Base-by-base conservation (phyloP, 148 eudicot genomes). In the Camellia japonica region DNA sequence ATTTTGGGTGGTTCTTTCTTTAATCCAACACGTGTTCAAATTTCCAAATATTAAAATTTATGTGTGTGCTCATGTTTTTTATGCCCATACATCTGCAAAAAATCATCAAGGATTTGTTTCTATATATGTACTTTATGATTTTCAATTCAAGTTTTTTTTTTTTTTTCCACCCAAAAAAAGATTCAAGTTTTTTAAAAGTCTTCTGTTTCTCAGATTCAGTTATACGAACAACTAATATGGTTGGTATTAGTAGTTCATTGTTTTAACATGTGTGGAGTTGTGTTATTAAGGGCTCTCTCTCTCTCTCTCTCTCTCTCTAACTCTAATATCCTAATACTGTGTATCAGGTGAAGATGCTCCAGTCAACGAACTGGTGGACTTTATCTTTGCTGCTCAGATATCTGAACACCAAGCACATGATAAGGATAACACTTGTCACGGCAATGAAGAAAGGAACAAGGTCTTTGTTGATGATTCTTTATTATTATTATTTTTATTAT, bases 351-450 rank as follows among this genome's bases (percentile, higher is more conserved):
- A 80, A 78, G 79, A 81, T 87, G 94, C 98, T 84, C 89, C 92
- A 59, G 75, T 96, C 47, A 71, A 80, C 85, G 92, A 91, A 78
- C 80, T 93, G 19, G 93, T 96, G 78, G 99, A 96, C 87, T 89
- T 91, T 84, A 93, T 96, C 61, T 82, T 87, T 79, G 99, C 99
- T 81, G 90, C 97, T 78, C 90, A 90, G 84, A 86, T 96, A 68
- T 97, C 98, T 80, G 88, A 87, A 83, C 85, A 77, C 72, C 79
- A 71, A 85, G 90, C 86, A 43, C 75, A 67, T 78, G 86, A 87
- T 63, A 72, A 65, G 44, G 83, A 80, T 51, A 78, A 77, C 62
- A 81, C 87, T 62, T 44, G 76, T 70, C 73, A 59, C 73, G 82
- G 68, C 59, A 80, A 79, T 75, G 87, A 55, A 56, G 89, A 71